Base-by-base conservation (phyloP, 352 stramenopile genomes). In the Globisporangium takayamanum region DNA sequence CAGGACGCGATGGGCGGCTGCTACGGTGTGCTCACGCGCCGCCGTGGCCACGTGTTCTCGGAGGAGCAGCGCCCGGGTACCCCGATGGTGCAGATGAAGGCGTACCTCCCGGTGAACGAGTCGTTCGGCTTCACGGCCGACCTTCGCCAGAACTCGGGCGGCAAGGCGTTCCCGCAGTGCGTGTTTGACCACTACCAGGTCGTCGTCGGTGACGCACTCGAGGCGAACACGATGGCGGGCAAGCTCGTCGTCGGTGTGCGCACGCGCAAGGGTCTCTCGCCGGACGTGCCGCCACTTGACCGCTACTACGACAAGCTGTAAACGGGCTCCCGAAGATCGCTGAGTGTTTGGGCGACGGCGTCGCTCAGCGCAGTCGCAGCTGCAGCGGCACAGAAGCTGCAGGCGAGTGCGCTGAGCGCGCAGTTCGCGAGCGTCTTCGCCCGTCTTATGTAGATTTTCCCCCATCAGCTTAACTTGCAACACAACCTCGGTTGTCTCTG, bases 281-380 rank as follows among this genome's bases (percentile, higher is more conserved):
- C 96, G 16, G 96, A 98, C 20, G 95, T 99, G 74, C 97, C 97
- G 55, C 94, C 97, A 60, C 87, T 99, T 65, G 95, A 97, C 77
- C 93, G 97, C 73, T 99, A 99, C 92, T 94, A 99, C 68, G 97
- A 99, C 88, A 98, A 98, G 84, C 92, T 99, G 69, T 99, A 99
- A 98, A 67, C 54, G 44, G 51, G 25, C 45, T 49, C 47, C 51
- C 41, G 44, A 53, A 60, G 51, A 64, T 20, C 50, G 50, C 45
- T 64, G 50, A 56, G 22, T 45, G 28, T 36, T 60, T 52, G 45
- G 55, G 39, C 16, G 25, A 28, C 7, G n/a, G 6, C 25, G 30
- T 36, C 30, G 30, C 30, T 36, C 30, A 10, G 5, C 30, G 30
- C 30, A 36, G 30, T 36, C 30, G 30, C 42, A 22, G 20, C 12